Evolutionary conservation across 2,329 filamentous ascomycete genomes (phyloP), one percentile per base, ranked within the genome.

Genomic region (Xylariaceae sp.): DNA sequence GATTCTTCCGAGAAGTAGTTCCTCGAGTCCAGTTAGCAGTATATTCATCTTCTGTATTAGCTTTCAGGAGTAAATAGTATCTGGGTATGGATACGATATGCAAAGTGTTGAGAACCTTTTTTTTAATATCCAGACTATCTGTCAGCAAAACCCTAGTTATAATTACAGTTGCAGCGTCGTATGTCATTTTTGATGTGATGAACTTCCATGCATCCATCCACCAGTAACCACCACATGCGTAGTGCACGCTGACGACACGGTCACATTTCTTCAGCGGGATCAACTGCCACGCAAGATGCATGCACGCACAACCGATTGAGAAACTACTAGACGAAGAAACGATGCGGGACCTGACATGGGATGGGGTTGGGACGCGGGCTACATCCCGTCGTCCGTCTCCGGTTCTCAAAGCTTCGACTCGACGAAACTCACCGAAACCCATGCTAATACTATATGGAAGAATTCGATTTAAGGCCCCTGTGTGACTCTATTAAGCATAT

Each of bases 201-300:
- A 53, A 24, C 46, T 26, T 48, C 44, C 40, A 52, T 51, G 50
- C 48, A 36, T 41, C 40, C 39, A 31, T 39, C 31, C 39, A 51
- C 23, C 40, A 45, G 6, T 45, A 49, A 40, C 36, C 33, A 45
- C 46, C 43, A 34, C 48, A 50, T 57, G 53, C 39, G 33, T 47
- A 23, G 31, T 28, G 47, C 36, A 53, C 33, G n/a, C 19, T 48
- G 46, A 50, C 29, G 33, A 47, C 54, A 36, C 48, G 34, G 58
- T 61, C 45, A 29, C 44, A 56, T 41, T 59, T 59, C 41, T 36
- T 40, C 29, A 34, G 39, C 43, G 39, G 56, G 55, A 53, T 31
- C 40, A 21, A 19, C 39, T 17, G 31, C 47, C 29, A 55, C 46
- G 28, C 24, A 43, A 47, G 45, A 34, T 51, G 51, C 54, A 34